These are phyloP conservation scores for Grigorovia jiainica DNA, from an alignment of 805 yeast genomes.

Conservation along the genomic window DNA sequence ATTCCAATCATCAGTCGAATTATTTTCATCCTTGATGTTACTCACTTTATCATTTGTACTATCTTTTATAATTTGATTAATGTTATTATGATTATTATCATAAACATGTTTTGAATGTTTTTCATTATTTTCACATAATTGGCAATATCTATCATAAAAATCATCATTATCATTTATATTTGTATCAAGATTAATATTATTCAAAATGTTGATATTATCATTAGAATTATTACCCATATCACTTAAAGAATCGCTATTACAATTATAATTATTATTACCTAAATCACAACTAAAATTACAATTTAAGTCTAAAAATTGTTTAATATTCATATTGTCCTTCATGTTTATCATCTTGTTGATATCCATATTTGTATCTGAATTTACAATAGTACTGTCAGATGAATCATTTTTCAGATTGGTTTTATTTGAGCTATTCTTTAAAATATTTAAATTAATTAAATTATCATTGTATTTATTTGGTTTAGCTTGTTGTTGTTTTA, in stretches of 20 bases:
- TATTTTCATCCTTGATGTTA: conserved; percentile 15
- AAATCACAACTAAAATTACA: conserved; percentile 25
- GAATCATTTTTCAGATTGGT: background rate
- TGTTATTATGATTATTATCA: too few species aligned
- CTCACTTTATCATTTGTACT: background rate
- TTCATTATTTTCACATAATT: conserved; percentile 19
- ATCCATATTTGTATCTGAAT: too few species aligned
- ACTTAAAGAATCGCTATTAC: background rate
- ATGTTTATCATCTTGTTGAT: background rate
- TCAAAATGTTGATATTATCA: background rate
- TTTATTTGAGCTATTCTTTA: background rate
- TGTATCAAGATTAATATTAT: too few species aligned
- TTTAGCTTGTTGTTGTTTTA: background rate
- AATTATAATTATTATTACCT: conserved; percentile 1
- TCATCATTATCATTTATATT: conserved; percentile 10
- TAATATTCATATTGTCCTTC: background rate
- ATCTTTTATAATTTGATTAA: too few species aligned
- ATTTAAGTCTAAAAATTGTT: conserved; percentile 5
- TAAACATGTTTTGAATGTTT: conserved; percentile 2
- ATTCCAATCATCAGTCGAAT: conserved; percentile 20
- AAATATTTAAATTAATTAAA: background rate
- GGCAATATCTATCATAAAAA: conserved; percentile 28
- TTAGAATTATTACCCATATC: background rate
- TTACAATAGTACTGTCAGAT: too few species aligned
- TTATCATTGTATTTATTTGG: background rate